Evolutionary conservation across 106 monocot species (phyloP), one percentile per base, ranked within the genome.

Genomic region (Amphibolis antarctica): DNA sequence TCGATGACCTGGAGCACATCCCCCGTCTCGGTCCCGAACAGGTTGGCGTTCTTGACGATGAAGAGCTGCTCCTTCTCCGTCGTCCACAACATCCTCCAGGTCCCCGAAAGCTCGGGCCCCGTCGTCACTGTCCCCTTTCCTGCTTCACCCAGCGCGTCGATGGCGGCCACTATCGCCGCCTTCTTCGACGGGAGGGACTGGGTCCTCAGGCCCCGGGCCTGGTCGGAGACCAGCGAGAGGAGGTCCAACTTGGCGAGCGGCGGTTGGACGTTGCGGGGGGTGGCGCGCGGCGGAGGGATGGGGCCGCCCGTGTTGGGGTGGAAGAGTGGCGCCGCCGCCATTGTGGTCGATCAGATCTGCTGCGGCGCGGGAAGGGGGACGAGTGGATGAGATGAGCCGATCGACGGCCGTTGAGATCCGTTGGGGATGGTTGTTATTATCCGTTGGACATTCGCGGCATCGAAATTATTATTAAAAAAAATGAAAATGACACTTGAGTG

Each of bases 51-150:
- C 54, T 74, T 75, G 60, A 89, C 75, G 62, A 94, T 94, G 66
- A 89, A 94, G 47, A 94, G 81, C 81, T 94, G 94, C 81, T 94
- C 94, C 83, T 89, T 89, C 64, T 94, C 94, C 9, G 89, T 94
- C 49, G 94, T 94, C 94, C 89, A 94, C 5, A 94, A 86, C 89
- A 94, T 72, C 62, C 89, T 44, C 94, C 94, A 94, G 15, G 94
- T 94, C 15, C 72, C 81, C 5, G 89, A 82, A 53, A 94, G 79
- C n/a, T 79, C 73, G 0, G 69, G 18, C 2, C 63, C 83, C 4
- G 86, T 80, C n/a, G 94, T 94, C 20, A 74, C 70, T 6, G 62
- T 20, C 3, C 60, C 86, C 47, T 67, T 68, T 0, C 77, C 86
- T 12, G 45, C 24, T 12, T 46, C 59, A 0, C 79, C 81, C 42